Base-by-base conservation (phyloP, 306 rosid genomes). In the Rosa chinensis region DNA sequence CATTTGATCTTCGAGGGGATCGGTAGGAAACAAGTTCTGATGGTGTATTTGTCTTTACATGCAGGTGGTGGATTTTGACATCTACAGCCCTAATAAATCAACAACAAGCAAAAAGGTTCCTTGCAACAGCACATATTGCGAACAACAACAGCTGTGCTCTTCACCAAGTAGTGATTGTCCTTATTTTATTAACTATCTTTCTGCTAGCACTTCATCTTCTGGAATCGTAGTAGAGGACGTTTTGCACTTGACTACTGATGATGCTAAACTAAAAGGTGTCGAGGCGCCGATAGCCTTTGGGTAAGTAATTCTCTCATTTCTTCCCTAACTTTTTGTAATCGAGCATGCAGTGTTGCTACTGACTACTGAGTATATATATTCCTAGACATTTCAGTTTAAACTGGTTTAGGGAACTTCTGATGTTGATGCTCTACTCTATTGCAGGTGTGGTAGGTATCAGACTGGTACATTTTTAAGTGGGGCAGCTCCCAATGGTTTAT, bases 371-470 rank as follows among this genome's bases (percentile, higher is more conserved):
- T 47, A 75, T 21, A 35, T 55, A 13, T 68, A 47, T 59, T 55
- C 72, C 70, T 28, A 74, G 40, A 44, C 2, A 35, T 67, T 18
- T 42, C 64, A 55, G 2, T 45, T 74, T 43, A 56, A 66, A 21
- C 40, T 45, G 52, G 70, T 68, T 4, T 53, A 40, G 45, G 55
- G 25, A 0, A 9, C 62, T 52, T 88, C 20, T 44, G 75, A 82
- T 78, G 72, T 58, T 28, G 47, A 40, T 53, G 18, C 64, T 64
- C 28, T 71, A 37, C 67, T 76, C 40, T 74, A 70, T 66, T 85
- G 90, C 93, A 96, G 98, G 12, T 96, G 99, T 78, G 98, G 99
- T 37, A 89, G 82, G 88, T 82, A 72, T 72, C 96, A 91, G 82
- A 91, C 92, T 9, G 99, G 99, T 78, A 72, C 83, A 61, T 93